Evolutionary conservation across 1,139 yeast genomes (phyloP).

Genomic region (Geotrichum klebahnii): DNA sequence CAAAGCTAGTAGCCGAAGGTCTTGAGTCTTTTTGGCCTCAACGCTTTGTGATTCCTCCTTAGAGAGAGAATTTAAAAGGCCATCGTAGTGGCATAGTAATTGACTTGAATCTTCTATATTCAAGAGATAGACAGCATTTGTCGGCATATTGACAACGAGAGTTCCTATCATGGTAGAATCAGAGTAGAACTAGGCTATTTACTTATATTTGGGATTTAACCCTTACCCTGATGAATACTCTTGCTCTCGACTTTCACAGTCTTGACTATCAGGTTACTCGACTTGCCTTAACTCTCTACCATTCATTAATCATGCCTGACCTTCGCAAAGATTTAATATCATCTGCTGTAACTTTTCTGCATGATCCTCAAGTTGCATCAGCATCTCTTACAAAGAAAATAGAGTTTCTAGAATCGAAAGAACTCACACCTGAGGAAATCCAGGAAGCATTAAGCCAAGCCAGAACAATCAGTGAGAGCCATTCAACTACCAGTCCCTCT

Average conservation of each 20-base stretch:
- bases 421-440: constrained; percentile 72
- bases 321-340: constrained; percentile 67
- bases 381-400: constrained; percentile 80
- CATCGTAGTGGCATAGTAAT: neutral
- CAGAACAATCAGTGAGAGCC: constrained; percentile 26
- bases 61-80: neutral
- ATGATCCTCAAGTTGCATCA: constrained; percentile 68
- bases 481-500: constrained; percentile 21
- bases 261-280: no score
- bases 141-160: neutral
- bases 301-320: no score
- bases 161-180: no score
- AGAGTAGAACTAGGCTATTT: no score
- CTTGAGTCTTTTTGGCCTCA: neutral
- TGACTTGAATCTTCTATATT: neutral
- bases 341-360: constrained; percentile 77
- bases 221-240: no score
- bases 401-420: constrained; percentile 84
- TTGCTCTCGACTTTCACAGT: no score
- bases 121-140: neutral
- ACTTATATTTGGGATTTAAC: no score
- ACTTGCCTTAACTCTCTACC: no score
- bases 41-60: neutral
- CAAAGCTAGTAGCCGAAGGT: neutral
- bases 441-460: constrained; percentile 71